Evolutionary conservation across 2,329 filamentous ascomycete species (phyloP).

Genomic region (Rutstroemia sp.): DNA sequence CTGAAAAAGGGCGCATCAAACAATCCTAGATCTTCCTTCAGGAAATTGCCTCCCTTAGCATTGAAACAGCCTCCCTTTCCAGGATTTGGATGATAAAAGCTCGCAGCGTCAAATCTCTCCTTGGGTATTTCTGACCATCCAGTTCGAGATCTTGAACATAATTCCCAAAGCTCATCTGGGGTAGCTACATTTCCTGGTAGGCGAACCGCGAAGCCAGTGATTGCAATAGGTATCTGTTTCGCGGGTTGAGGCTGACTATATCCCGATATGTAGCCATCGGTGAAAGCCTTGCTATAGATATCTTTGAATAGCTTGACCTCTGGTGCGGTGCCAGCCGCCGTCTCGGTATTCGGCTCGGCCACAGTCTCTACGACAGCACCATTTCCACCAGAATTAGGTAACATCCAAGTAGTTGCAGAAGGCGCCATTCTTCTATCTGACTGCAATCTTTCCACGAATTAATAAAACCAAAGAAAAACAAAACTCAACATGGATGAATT

Average conservation of each 20-base stretch:
- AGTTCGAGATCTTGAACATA: slow-evolving; percentile 54
- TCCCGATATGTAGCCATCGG: slow-evolving; percentile 8
- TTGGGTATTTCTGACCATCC: slow-evolving; percentile 11
- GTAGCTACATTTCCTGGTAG: slow-evolving; percentile 41
- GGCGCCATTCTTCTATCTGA: slow-evolving; percentile 17
- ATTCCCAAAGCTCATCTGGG: slow-evolving; percentile 62
- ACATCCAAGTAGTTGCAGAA: slow-evolving; percentile 25
- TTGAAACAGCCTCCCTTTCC: slow-evolving; percentile 8
- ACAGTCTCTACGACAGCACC: neutral
- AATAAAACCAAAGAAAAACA: no score
- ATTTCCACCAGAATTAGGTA: slow-evolving; percentile 13
- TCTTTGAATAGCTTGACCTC: slow-evolving; percentile 6
- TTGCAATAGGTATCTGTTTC: slow-evolving; percentile 33
- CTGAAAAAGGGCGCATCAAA: slow-evolving; percentile 7
- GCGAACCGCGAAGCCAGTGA: slow-evolving; percentile 44
- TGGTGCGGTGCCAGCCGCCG: neutral
- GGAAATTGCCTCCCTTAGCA: slow-evolving; percentile 1
- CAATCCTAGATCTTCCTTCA: slow-evolving; percentile 6
- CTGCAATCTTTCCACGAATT: no score
- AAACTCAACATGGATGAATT: no score
- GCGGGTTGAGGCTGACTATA: slow-evolving; percentile 5
- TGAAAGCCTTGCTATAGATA: slow-evolving; percentile 6
- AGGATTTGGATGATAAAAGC: slow-evolving; percentile 8
- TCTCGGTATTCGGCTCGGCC: neutral
- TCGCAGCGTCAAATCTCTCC: slow-evolving; percentile 5